A percentile compares a stretch with the other conserved stretches of the same genome.
Evolutionary conservation across 2,329 filamentous ascomycete genomes (phyloP).

Genomic region (Colletotrichum endophyticum): DNA sequence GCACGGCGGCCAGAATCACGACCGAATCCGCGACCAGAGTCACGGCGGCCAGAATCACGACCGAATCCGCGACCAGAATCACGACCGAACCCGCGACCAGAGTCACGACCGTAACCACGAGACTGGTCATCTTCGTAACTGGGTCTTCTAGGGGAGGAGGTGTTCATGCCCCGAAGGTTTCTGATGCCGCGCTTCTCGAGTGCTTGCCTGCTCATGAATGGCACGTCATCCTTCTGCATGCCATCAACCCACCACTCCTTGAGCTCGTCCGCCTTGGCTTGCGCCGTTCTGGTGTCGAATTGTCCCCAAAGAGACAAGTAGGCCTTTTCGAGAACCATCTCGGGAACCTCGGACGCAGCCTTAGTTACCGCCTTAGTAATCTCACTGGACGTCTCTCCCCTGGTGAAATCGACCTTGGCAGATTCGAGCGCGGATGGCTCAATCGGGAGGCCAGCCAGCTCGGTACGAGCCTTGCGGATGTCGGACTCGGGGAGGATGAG

Average conservation of each 20-base stretch:
- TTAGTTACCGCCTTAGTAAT: constrained; percentile 30
- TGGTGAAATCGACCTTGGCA: constrained; percentile 55
- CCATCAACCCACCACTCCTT: constrained; percentile 57
- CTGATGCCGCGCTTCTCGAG: constrained; percentile 34
- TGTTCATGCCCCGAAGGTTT: constrained; percentile 36
- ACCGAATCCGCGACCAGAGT: constrained; percentile 12
- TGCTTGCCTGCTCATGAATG: constrained; percentile 24
- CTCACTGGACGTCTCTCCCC: constrained; percentile 20
- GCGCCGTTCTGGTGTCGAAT: constrained; percentile 32
- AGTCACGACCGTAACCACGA: constrained; percentile 5
- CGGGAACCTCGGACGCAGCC: constrained; percentile 43
- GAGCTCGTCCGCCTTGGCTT: constrained; percentile 49
- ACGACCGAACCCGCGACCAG: constrained; percentile 10
- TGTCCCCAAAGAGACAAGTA: constrained; percentile 66
- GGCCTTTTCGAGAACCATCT: constrained; percentile 35
- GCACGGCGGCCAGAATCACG: neutral
- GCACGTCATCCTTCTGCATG: constrained; percentile 52
- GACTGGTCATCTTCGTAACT: neutral
- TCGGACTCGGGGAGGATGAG: constrained; percentile 66
- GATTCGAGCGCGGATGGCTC: constrained; percentile 58
- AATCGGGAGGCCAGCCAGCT: constrained; percentile 66
- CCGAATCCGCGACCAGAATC: constrained; percentile 12
- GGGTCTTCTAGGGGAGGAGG: constrained; percentile 17
- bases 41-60: neutral
- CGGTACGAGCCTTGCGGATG: constrained; percentile 46